phyloP scores from a whole-genome alignment of 345 rosid species.

The Pistacia vera region DNA sequence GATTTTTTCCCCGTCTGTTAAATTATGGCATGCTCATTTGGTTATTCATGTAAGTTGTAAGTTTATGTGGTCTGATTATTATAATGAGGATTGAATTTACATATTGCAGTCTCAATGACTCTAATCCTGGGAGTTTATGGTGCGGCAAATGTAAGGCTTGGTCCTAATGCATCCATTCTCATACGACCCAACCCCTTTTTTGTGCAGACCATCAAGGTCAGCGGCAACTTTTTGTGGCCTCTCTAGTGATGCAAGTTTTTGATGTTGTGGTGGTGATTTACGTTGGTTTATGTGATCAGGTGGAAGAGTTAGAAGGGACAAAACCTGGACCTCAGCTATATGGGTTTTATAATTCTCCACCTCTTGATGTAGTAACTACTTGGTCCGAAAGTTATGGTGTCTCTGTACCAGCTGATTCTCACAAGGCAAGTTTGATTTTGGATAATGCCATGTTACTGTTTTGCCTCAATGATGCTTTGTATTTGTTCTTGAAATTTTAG shows the following conservation, averaged over 20 bases:
- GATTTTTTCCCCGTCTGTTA: not conserved
- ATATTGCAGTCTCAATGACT: conserved; percentile 76
- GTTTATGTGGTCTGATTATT: not conserved
- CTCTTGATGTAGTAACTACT: conserved; percentile 57
- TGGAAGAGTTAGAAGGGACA: conserved; percentile 56
- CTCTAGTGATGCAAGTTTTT: not conserved
- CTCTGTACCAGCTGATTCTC: conserved; percentile 68
- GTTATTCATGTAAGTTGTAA: not conserved
- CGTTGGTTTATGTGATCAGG: conserved; percentile 41
- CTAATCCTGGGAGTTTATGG: conserved; percentile 89
- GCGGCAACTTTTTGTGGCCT: not conserved
- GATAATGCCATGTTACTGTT: not conserved
- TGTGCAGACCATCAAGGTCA: conserved; percentile 80
- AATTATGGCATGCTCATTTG: not conserved
- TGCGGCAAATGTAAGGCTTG: conserved; percentile 55
- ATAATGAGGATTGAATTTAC: not conserved
- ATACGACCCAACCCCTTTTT: conserved; percentile 71
- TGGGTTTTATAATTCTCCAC: conserved; percentile 68
- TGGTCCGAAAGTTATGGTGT: conserved; percentile 57
- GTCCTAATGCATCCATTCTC: conserved; percentile 72
- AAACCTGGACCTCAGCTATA: conserved; percentile 54
- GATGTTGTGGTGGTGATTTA: conserved; percentile 4
- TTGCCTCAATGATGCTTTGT: not conserved
- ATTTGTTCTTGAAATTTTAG: not conserved
- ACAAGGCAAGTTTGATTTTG: conserved; percentile 56